Evolutionary conservation across 129 eudicot genomes (phyloP).

Genomic region (Helichrysum umbraculigerum): DNA sequence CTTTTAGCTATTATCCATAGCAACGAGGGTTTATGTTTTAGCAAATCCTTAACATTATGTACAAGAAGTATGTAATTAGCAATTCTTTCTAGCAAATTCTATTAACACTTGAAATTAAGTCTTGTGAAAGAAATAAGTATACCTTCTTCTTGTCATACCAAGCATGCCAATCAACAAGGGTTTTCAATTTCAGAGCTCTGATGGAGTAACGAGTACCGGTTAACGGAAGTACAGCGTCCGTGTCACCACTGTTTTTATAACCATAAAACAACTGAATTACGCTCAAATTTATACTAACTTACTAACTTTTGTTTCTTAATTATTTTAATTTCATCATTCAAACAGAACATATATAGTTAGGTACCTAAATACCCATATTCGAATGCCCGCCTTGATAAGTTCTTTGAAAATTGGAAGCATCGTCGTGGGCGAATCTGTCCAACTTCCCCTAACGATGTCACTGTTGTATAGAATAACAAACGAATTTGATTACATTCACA

Average conservation of each 20-base stretch:
- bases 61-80: no score
- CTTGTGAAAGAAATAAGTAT: not conserved
- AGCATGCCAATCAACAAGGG: conserved; percentile 58
- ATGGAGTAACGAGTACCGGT: conserved; percentile 68
- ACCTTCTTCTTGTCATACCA: conserved; percentile 69
- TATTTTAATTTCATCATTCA: not conserved
- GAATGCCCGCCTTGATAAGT: conserved; percentile 65
- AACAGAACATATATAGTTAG: not conserved
- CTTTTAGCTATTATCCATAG: no score
- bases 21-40: no score
- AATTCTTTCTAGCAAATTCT: no score
- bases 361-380: conserved; percentile 79
- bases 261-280: not conserved
- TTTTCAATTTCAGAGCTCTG: conserved; percentile 49
- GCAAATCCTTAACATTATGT: no score
- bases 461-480: no score
- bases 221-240: conserved; percentile 68
- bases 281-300: no score
- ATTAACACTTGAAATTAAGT: not conserved
- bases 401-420: conserved; percentile 69
- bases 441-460: conserved; percentile 59
- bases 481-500: no score
- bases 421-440: conserved; percentile 75
- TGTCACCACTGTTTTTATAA: conserved; percentile 54
- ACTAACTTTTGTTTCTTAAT: not conserved